phyloP scores from a whole-genome alignment of 2,329 filamentous ascomycete genomes.

The Phyllosticta capitalensis region DNA sequence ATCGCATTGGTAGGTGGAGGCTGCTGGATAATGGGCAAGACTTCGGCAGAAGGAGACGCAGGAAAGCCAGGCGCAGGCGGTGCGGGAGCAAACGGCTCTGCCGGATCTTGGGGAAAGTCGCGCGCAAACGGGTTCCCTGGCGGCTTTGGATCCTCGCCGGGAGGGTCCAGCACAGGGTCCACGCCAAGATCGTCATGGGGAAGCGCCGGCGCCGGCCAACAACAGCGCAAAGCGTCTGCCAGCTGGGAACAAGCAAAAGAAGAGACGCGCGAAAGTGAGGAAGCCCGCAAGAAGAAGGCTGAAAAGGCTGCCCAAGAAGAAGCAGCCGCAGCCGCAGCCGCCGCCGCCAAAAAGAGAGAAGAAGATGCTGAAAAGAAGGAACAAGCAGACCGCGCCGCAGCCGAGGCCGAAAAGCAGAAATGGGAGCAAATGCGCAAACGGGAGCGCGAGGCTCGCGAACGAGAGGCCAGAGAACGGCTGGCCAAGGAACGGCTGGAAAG shows the following conservation, averaged over 20 bases:
- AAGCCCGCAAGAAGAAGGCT: slow-evolving; percentile 47
- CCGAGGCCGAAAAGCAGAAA: slow-evolving; percentile 40
- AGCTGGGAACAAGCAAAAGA: slow-evolving; percentile 62
- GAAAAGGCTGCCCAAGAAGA: too few species aligned
- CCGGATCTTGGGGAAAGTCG: slow-evolving; percentile 15
- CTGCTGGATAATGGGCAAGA: slow-evolving; percentile 74
- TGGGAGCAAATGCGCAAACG: slow-evolving; percentile 41
- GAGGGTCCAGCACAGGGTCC: slow-evolving; percentile 14
- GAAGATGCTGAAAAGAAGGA: slow-evolving; percentile 28
- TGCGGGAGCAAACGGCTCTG: slow-evolving; percentile 16
- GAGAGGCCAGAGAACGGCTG: slow-evolving; percentile 38
- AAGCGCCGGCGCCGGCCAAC: slow-evolving; percentile 15
- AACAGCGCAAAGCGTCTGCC: slow-evolving; percentile 15
- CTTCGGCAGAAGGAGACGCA: slow-evolving; percentile 42
- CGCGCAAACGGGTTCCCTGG: slow-evolving; percentile 25
- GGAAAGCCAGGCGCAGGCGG: slow-evolving; percentile 19
- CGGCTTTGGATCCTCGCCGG: slow-evolving; percentile 12
- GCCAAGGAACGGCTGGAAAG: slow-evolving; percentile 31
- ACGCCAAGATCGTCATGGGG: slow-evolving; percentile 17
- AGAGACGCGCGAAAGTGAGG: slow-evolving; percentile 54
- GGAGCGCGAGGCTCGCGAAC: slow-evolving; percentile 40
- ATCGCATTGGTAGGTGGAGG: slow-evolving; percentile 62
- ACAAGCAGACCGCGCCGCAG: slow-evolving; percentile 37
- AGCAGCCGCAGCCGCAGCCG: too few species aligned
- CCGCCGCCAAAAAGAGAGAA: slow-evolving; percentile 4